Evolutionary conservation across 176 grass and related monocot genomes (phyloP), one percentile per base, ranked within the genome.

Genomic region (Saccharum officinarum): DNA sequence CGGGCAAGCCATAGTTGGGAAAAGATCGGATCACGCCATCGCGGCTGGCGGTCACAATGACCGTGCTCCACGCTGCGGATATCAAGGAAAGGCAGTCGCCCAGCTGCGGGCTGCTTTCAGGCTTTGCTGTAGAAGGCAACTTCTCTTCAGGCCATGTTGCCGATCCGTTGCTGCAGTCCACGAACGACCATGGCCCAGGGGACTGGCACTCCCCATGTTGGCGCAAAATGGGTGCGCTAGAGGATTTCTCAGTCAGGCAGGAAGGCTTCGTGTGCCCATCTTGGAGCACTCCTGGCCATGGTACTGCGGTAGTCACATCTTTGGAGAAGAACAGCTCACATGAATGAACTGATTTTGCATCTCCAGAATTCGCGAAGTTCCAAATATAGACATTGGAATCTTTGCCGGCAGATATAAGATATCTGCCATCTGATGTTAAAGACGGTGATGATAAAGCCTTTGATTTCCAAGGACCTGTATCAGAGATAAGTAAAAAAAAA

Each of bases 351-450:
- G 90, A 85, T 62, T 92, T 91, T 15, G 84, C 55, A 41, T 86
- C 89, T 13, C 57, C 55, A 13, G 73, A 79, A 20, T 18, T 25
- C 25, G 83, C 77, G 1, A 79, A 91, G 77, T 89, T 89, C 93
- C 93, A 96, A 11, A 98, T 96, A 71, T 92, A 95, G 38, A 98
- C 97, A 31, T 92, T 73, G n/a, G 89, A 98, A 83, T 98, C 85
- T 45, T 86, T 84, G 17, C 86, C 89, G 0, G 89, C 67, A 10
- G 93, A 98, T 85, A 98, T 83, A 41, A 98, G 85, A 41, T 95
- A 92, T 66, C 83, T 89, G 0, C 89, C 91, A 7, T 95, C 97
- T 1, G 88, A 95, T 34, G 91, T 95, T 60, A 96, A 83, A n/a
- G 86, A 89, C 10, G 93, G 85, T 6, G 93, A 82, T 14, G 87